These are phyloP conservation scores for Phytophthora podocarpi DNA, from an alignment of 352 stramenopile genomes.

Conservation along the genomic window DNA sequence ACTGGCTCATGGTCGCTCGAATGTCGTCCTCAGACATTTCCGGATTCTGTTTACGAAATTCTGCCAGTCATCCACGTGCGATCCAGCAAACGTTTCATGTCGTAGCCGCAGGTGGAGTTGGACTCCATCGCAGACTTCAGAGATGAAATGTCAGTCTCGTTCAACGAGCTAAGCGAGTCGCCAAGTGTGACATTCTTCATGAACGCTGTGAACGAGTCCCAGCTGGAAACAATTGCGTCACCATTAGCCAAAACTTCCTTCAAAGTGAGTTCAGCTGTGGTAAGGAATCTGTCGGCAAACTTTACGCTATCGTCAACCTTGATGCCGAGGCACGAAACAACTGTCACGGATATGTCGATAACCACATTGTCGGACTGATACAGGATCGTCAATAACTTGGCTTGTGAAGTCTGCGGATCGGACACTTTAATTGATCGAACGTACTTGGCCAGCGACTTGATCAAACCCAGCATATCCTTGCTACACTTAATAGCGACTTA, in stretches of 20 bases:
- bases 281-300: constrained; percentile 32
- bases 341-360: constrained; percentile 42
- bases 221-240: constrained; percentile 30
- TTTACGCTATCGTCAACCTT: constrained; percentile 28
- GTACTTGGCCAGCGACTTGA: constrained; percentile 36
- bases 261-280: constrained; percentile 29
- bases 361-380: constrained; percentile 44
- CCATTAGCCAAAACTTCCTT: constrained; percentile 35
- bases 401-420: constrained; percentile 32
- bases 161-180: constrained; percentile 19
- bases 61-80: constrained; percentile 30
- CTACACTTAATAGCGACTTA: too few relatives aligned
- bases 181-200: constrained; percentile 28
- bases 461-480: constrained; percentile 26
- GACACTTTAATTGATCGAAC: constrained; percentile 30
- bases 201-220: constrained; percentile 25
- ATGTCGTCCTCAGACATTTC: constrained; percentile 23
- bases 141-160: constrained; percentile 14
- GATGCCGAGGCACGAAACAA: constrained; percentile 38
- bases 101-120: too few relatives aligned
- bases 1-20: too few relatives aligned
- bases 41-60: constrained; percentile 17
- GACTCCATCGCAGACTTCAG: constrained; percentile 23
- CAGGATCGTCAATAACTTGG: constrained; percentile 38
- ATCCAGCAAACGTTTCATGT: constrained; percentile 31